phyloP scores from a whole-genome alignment of 2,329 filamentous ascomycete genomes.

The Hysterium pulicare region DNA sequence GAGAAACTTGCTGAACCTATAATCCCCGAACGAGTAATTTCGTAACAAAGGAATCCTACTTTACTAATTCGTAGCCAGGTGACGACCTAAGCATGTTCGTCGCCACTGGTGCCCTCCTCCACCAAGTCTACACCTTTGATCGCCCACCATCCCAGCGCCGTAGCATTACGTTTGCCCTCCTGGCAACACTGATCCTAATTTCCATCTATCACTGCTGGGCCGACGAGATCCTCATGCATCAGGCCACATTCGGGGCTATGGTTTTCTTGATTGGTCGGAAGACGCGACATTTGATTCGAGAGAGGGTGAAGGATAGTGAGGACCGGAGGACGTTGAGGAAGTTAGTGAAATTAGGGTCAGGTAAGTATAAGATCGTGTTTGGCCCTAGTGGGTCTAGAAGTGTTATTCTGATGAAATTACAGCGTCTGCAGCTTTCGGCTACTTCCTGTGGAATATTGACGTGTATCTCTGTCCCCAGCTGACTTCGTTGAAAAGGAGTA shows the following conservation, averaged over 20 bases:
- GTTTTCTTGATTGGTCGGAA: constrained; percentile 38
- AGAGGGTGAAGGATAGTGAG: constrained; percentile 21
- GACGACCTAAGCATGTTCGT: constrained; percentile 61
- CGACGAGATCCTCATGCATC: constrained; percentile 38
- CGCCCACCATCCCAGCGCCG: constrained; percentile 18
- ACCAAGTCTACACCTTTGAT: constrained; percentile 47
- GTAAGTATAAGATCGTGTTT: constrained; percentile 11
- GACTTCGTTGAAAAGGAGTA: constrained; percentile 40
- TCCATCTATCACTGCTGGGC: constrained; percentile 36
- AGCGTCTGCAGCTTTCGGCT: constrained; percentile 48
- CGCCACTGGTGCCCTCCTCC: constrained; percentile 51
- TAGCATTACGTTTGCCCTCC: constrained; percentile 23
- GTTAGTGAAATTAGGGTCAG: constrained; percentile 27
- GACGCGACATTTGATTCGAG: constrained; percentile 25
- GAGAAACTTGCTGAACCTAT: too few relatives aligned
- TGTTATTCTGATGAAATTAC: constrained; percentile 10
- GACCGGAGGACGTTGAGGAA: constrained; percentile 17
- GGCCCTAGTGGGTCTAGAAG: neutral
- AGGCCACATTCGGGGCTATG: constrained; percentile 40
- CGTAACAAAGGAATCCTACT: too few relatives aligned
- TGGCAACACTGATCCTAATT: constrained; percentile 29
- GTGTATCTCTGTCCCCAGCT: constrained; percentile 51
- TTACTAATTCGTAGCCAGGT: constrained; percentile 22
- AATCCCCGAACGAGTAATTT: too few relatives aligned
- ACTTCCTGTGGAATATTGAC: constrained; percentile 57